These are phyloP conservation scores for Cyclostephanos tholiformis DNA, from an alignment of 108 stramenopile genomes.

Conservation along the genomic window DNA sequence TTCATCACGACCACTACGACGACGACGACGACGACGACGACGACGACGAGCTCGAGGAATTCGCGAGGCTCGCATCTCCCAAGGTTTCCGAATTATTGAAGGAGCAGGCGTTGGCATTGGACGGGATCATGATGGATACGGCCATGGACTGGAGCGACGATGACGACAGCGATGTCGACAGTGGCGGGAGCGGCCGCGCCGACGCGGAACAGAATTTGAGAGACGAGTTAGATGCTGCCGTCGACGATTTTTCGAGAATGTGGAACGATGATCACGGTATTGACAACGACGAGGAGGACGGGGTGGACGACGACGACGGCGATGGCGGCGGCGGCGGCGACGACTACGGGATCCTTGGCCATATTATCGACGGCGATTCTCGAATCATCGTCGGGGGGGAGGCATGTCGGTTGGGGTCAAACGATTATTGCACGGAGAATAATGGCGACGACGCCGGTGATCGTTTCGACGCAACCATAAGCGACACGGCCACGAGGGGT, in stretches of 20 bases:
- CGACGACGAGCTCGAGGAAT: slow-evolving; percentile 35
- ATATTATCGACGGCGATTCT: neutral
- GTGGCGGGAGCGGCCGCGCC: slow-evolving; percentile 29
- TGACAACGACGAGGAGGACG: slow-evolving; percentile 1
- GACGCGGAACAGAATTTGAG: slow-evolving; percentile 39
- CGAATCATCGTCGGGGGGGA: neutral
- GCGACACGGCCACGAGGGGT: neutral
- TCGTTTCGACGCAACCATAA: too few relatives aligned
- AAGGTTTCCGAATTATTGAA: slow-evolving; percentile 53
- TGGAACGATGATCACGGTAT: slow-evolving; percentile 4
- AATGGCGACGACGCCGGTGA: too few relatives aligned
- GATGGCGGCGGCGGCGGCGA: slow-evolving; percentile 56
- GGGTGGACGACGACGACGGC: too few relatives aligned
- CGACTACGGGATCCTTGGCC: slow-evolving; percentile 24
- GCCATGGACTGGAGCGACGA: slow-evolving; percentile 20
- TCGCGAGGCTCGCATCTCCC: slow-evolving; percentile 38
- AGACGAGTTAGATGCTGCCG: slow-evolving; percentile 48
- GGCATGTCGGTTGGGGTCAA: neutral
- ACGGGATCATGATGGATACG: slow-evolving; percentile 23
- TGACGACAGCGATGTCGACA: slow-evolving; percentile 16
- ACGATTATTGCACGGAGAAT: neutral
- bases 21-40: slow-evolving; percentile 34
- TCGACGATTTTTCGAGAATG: slow-evolving; percentile 30
- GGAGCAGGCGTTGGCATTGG: slow-evolving; percentile 49
- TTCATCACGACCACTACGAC: slow-evolving; percentile 29